phyloP scores from a whole-genome alignment of 441 rosid genomes.

The Populus tomentosa region DNA sequence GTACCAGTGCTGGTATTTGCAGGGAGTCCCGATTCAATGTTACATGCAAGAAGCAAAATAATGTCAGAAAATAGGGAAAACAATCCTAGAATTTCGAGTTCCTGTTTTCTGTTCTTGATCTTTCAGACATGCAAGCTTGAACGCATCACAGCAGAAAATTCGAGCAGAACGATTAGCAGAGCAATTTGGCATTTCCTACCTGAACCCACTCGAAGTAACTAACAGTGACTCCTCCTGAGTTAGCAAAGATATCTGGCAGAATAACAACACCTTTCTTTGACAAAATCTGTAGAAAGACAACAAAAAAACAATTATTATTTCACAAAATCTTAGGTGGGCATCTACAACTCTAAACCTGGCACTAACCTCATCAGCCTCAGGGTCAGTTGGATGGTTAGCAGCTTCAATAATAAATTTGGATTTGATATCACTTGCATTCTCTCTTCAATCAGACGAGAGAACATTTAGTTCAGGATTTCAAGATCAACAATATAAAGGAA shows the following conservation, averaged over 20 bases:
- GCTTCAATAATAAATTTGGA: conserved; percentile 94
- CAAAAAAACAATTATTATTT: background rate
- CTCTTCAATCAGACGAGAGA: conserved; percentile 39
- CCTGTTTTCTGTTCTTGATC: too few species aligned
- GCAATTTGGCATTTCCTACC: conserved; percentile 31
- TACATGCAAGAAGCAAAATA: too few species aligned
- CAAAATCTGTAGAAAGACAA: conserved; percentile 53
- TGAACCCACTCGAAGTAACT: conserved; percentile 99
- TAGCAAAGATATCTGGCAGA: conserved; percentile 92
- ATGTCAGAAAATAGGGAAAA: too few species aligned
- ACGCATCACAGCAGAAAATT: too few species aligned
- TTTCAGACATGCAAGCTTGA: too few species aligned
- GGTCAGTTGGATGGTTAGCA: conserved; percentile 97
- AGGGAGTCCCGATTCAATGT: background rate
- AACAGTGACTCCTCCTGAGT: conserved; percentile 93
- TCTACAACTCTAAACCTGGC: background rate
- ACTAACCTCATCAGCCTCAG: conserved; percentile 90
- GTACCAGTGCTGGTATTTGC: background rate
- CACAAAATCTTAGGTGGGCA: background rate
- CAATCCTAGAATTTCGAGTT: too few species aligned
- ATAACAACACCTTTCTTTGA: conserved; percentile 85
- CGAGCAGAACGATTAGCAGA: background rate
- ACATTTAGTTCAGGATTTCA: background rate
- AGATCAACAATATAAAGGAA: background rate
- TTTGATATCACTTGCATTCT: conserved; percentile 82